A percentile compares a stretch with the other conserved stretches of the same genome.
phyloP scores from a whole-genome alignment of 441 rosid species.

The Populus hybrid region DNA sequence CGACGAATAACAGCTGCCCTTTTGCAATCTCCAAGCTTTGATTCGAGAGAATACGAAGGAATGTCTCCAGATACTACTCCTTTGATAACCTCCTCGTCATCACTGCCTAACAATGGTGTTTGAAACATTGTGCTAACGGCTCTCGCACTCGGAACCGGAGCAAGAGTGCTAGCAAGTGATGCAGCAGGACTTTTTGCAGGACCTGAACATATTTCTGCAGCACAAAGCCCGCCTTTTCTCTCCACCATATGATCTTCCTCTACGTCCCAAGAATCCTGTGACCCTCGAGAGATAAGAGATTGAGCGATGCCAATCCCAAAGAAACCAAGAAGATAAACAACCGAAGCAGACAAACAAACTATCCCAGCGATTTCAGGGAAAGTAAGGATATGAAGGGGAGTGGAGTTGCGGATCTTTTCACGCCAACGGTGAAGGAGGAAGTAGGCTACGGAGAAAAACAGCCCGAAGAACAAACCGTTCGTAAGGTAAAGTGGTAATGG shows the following conservation, averaged over 20 bases:
- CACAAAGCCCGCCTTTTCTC: slow-evolving; percentile 11
- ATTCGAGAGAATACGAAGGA: slow-evolving; percentile 60
- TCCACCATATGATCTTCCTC: background rate
- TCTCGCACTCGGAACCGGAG: background rate
- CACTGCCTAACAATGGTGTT: slow-evolving; percentile 25
- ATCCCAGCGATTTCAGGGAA: slow-evolving; percentile 55
- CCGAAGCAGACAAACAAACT: slow-evolving; percentile 52
- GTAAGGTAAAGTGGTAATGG: slow-evolving; percentile 69
- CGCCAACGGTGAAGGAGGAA: slow-evolving; percentile 71
- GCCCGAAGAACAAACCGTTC: slow-evolving; percentile 64
- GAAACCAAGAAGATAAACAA: slow-evolving; percentile 65
- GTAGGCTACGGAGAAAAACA: slow-evolving; percentile 71
- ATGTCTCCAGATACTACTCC: slow-evolving; percentile 45
- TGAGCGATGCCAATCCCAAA: slow-evolving; percentile 72
- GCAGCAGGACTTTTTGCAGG: background rate
- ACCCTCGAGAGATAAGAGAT: slow-evolving; percentile 51
- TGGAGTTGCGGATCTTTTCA: slow-evolving; percentile 19
- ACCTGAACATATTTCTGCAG: background rate
- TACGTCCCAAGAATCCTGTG: slow-evolving; percentile 55
- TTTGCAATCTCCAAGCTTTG: slow-evolving; percentile 59
- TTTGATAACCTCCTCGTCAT: slow-evolving; percentile 59
- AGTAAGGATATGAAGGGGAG: slow-evolving; percentile 67
- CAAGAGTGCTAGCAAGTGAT: background rate
- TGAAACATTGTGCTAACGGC: background rate
- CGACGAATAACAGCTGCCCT: slow-evolving; percentile 67